Conservation (phyloP, 2,329 filamentous ascomycete genomes). For the Penicillium griseofulvum region DNA sequence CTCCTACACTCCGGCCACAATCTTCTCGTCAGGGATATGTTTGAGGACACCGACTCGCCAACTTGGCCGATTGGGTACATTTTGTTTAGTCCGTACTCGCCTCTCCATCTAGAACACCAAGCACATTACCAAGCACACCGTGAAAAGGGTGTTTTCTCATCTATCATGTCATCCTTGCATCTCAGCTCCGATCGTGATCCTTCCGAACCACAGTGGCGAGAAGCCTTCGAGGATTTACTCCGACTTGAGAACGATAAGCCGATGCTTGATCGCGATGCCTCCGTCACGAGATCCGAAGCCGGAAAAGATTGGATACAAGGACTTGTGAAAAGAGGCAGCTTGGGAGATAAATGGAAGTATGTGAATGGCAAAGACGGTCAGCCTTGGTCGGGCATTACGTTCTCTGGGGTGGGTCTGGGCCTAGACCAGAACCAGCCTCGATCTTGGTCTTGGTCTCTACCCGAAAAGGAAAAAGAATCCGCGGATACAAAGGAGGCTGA, state of each 20-base stretch:
- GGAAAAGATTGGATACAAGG: constrained; percentile 42
- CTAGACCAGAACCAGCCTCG: constrained; percentile 4
- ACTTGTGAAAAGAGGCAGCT: constrained; percentile 41
- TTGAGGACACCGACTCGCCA: constrained; percentile 35
- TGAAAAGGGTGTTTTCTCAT: constrained; percentile 33
- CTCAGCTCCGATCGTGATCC: constrained; percentile 34
- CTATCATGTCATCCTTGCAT: constrained; percentile 35
- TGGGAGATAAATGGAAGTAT: constrained; percentile 42
- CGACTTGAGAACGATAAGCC: constrained; percentile 47
- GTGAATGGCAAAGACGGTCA: constrained; percentile 22
- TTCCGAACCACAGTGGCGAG: constrained; percentile 49
- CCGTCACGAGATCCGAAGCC: constrained; percentile 26
- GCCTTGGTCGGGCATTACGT: constrained; percentile 26
- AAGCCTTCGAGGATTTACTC: constrained; percentile 60
- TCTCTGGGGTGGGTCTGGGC: constrained; percentile 13
- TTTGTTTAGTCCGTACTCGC: constrained; percentile 55
- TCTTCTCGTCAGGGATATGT: constrained; percentile 33
- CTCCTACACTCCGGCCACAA: constrained; percentile 29
- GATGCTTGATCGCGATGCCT: constrained; percentile 37
- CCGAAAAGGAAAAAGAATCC: constrained; percentile 24
- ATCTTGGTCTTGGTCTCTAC: constrained; percentile 2
- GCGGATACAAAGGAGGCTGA: constrained; percentile 10
- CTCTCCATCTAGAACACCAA: constrained; percentile 52
- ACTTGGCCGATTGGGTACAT: constrained; percentile 45
- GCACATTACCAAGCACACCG: constrained; percentile 28